Base-by-base conservation (phyloP, 768 basidiomycete genomes). In the Russula compacta region DNA sequence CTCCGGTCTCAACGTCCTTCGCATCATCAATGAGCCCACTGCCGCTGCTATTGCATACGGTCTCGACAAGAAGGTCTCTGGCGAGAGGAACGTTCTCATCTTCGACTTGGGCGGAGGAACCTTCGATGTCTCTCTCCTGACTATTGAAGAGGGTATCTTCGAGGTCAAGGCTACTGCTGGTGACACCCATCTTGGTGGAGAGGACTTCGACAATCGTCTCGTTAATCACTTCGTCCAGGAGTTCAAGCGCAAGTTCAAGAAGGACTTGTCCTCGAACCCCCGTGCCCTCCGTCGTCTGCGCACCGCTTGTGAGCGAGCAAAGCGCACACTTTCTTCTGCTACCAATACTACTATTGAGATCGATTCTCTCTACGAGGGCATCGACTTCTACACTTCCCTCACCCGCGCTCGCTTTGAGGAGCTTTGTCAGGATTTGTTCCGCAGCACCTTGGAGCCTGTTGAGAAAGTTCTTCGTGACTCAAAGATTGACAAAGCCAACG, bases 61-160 rank as follows among this genome's bases (percentile, higher is more conserved):
- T 78, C 90, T 98, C 56, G 95, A 98, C 79, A 93, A 94, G 79
- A 92, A 95, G 77, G 85, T 89, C 60, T 73, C 74, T 35, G 87
- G 89, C 66, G 95, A 98, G 76, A 87, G 89, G 63, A 95, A 97
- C 72, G 94, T 98, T 68, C 83, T 98, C 71, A 95, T 98, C 74
- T 98, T 97, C 78, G 95, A 98, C 81, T 87, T 98, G 43, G 95
- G 94, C 64, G 95, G 95, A 79, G 95, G 94, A 79, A 97, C 95
- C 40, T 98, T 95, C 75, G 94, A 97, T 85, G 94, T 95, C 39
- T 95, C 94, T 35, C 89, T 98, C 59, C 78, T 98, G 63, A 95
- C 92, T 61, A 95, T 97, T 65, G 92, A 94, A 73, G 94, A 95
- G 75, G 94, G 94, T 75, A 94, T 97, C 74, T 95, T 97, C 77